Base-by-base conservation (phyloP, 225 moss, liverwort and hornwort species). In the Ulota crispa region DNA sequence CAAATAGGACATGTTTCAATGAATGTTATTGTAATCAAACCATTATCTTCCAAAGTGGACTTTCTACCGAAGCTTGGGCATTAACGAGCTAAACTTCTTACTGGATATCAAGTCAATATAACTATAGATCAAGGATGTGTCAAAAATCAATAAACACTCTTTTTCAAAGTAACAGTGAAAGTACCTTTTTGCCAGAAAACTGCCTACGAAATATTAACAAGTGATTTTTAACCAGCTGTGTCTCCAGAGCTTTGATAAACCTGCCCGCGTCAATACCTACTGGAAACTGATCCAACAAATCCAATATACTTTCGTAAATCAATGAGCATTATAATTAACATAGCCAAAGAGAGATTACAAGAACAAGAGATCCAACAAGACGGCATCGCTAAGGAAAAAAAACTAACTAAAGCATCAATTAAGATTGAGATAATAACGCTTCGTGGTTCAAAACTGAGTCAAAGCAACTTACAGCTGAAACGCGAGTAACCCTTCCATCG, bases 191-290 rank as follows among this genome's bases (percentile, higher is more conserved):
- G 63, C 92, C 92, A 34, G 81, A 77, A 80, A 96, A 96, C 34
- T 93, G 84, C 34, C 34, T 83, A 28, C 64, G 89, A 43, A 89
- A 85, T 28, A 88, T 82, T n/a, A 74, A 80, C 28, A 93, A 79
- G 79, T 92, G 89, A 64, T 85, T 78, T 79, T 91, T 94, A 9
- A 96, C 94, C 23, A 79, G 84, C 54, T 92, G 87, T 23, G 94
- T 93, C 80, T 91, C 86, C 7, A 96, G 83, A 28, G 93, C 86
- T 74, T 88, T 80, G 50, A 93, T 93, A 28, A 93, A 96, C 67
- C 93, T 86, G 39, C 85, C 86, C 56, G 94, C 94, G 66, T 96
- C 94, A 76, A 96, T 94, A 31, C 96, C 96, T 10, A 96, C 94
- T 14, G 96, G 96, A 86, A 96, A 96, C 90, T 91, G 90, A 74